phyloP scores from a whole-genome alignment of 2,329 filamentous ascomycete genomes.

The Scedosporium aurantiacum region DNA sequence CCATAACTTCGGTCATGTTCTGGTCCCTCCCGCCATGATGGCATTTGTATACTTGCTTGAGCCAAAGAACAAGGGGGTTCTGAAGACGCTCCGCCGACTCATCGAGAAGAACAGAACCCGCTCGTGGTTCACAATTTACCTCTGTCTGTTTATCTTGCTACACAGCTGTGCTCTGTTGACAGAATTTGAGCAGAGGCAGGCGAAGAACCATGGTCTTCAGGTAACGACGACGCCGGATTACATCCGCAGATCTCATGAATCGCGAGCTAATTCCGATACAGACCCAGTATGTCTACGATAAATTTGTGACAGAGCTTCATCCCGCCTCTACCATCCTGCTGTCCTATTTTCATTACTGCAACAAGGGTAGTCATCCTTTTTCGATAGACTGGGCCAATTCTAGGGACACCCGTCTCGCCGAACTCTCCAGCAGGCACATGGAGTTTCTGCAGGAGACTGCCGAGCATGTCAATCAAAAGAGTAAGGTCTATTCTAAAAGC shows the following conservation, averaged over 20 bases:
- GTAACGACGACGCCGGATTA: background rate
- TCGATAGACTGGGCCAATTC: background rate
- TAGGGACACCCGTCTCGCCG: background rate
- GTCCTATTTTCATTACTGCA: background rate
- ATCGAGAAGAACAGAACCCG: background rate
- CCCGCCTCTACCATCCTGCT: background rate
- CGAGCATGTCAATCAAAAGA: too few species aligned
- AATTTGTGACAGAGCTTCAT: background rate
- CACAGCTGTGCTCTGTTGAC: background rate
- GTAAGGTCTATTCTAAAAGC: too few species aligned
- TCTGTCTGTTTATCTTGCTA: background rate
- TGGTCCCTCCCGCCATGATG: background rate
- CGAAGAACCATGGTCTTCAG: background rate
- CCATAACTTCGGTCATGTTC: background rate
- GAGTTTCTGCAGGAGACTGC: background rate
- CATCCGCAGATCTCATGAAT: too few species aligned
- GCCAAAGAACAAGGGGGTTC: background rate
- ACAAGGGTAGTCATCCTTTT: background rate
- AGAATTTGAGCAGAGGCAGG: background rate
- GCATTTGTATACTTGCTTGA: background rate
- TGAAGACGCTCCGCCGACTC: background rate
- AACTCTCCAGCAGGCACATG: background rate
- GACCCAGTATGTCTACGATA: background rate
- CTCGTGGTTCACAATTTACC: background rate
- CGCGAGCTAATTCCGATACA: too few species aligned